Percentiles rank a stretch among this genome's conserved stretches.
Evolutionary conservation across 371 early-diverging fungal genomes (phyloP).

Genomic region (Chytridiales sp.): DNA sequence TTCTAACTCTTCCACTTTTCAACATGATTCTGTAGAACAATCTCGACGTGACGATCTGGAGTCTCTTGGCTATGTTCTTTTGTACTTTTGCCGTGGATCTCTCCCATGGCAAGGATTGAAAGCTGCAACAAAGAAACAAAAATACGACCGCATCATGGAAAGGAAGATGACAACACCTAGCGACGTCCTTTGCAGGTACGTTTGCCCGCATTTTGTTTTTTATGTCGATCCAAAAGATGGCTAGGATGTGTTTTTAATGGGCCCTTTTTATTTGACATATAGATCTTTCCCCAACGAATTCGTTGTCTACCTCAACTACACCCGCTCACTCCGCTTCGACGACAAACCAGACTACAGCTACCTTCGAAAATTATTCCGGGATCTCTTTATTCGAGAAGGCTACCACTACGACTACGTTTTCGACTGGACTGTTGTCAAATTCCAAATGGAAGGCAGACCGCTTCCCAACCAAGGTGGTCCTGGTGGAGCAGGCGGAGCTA

Average conservation of each 20-base stretch:
- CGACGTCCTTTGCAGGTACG: conserved; percentile 86
- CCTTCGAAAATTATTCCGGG: conserved; percentile 93
- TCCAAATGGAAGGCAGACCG: conserved; percentile 15
- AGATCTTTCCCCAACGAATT: conserved; percentile 97
- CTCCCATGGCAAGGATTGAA: conserved; percentile 99
- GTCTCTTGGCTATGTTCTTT: conserved; percentile 97
- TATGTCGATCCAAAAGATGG: background rate
- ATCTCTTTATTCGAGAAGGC: conserved; percentile 92
- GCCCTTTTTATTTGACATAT: too few relatives aligned
- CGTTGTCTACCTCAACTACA: conserved; percentile 95
- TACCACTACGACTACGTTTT: conserved; percentile 96
- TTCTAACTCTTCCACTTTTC: background rate
- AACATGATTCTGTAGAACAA: conserved; percentile 66
- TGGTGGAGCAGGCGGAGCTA: too few relatives aligned
- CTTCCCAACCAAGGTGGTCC: too few relatives aligned
- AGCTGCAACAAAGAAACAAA: conserved; percentile 98
- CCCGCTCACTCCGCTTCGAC: conserved; percentile 95
- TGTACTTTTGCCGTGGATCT: conserved; percentile 98
- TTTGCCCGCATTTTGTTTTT: background rate
- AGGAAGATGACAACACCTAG: conserved; percentile 98
- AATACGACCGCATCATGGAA: conserved; percentile 99
- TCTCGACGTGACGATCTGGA: conserved; percentile 99
- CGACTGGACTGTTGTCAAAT: conserved; percentile 79
- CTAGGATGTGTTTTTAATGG: background rate
- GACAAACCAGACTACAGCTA: conserved; percentile 99